A percentile compares a stretch with the other conserved stretches of the same genome.
Evolutionary conservation across 495 filamentous ascomycete species (phyloP).

Genomic region (Hypoxylon lenormandii): DNA sequence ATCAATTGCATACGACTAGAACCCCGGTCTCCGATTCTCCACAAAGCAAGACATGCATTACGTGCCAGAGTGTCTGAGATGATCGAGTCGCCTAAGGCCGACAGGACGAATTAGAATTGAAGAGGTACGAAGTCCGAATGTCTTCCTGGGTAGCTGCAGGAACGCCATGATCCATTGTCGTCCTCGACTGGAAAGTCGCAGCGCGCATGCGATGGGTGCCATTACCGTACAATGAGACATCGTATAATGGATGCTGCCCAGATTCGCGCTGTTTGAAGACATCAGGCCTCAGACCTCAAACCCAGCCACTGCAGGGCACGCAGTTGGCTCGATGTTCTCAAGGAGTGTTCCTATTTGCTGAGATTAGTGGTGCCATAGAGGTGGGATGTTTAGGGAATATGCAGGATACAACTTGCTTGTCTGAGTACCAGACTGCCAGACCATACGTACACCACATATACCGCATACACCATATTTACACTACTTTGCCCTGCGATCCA

Average conservation of each 20-base stretch:
- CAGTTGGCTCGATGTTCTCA: constrained; percentile 16
- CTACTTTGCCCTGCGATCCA: constrained; percentile 3
- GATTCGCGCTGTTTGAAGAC: constrained; percentile 7
- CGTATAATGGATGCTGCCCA: constrained; percentile 4
- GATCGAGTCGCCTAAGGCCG: constrained; percentile 21
- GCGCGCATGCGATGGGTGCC: constrained; percentile 10
- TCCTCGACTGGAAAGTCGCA: background rate
- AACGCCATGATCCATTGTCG: constrained; percentile 3
- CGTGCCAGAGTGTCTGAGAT: constrained; percentile 22
- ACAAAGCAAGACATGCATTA: constrained; percentile 28
- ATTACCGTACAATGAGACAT: background rate
- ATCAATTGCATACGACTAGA: constrained; percentile 5
- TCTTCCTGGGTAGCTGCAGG: constrained; percentile 29
- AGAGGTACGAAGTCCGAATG: constrained; percentile 9
- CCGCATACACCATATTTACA: constrained; percentile 10
- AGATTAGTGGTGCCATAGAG: constrained; percentile 35
- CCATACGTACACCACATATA: constrained; percentile 9
- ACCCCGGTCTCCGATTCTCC: constrained; percentile 1
- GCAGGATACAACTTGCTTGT: constrained; percentile 23
- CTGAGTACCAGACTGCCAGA: constrained; percentile 12
- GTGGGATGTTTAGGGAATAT: constrained; percentile 33
- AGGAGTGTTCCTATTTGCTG: constrained; percentile 28
- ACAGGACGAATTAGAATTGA: constrained; percentile 18
- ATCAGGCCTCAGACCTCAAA: constrained; percentile 13
- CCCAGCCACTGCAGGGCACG: constrained; percentile 15